phyloP scores from a whole-genome alignment of 129 eudicot species.

The Cynara cardunculus region DNA sequence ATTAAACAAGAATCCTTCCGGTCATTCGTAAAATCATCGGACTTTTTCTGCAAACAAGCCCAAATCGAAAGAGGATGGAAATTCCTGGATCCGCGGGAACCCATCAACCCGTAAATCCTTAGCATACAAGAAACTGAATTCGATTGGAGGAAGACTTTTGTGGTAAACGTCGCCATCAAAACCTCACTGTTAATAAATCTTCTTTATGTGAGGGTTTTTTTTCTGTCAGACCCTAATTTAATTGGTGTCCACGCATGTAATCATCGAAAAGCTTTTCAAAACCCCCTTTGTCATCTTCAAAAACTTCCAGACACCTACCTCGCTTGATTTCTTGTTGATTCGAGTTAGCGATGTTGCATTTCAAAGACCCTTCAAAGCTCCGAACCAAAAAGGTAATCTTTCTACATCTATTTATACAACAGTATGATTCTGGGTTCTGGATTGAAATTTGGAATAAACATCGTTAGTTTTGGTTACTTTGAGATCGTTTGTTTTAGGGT shows the following conservation, averaged over 20 bases:
- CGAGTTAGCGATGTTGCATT: conserved; percentile 44
- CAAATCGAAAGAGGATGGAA: conserved; percentile 8
- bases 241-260: conserved; percentile 1
- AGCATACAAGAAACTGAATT: conserved; percentile 19
- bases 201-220: background rate
- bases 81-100: conserved; percentile 23
- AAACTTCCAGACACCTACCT: background rate
- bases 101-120: conserved; percentile 26
- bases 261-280: background rate
- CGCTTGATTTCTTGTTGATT: background rate
- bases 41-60: background rate
- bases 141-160: conserved; percentile 9
- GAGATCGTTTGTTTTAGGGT: background rate
- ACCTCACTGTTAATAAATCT: background rate
- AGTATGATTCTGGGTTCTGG: background rate
- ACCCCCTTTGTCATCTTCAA: background rate
- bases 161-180: conserved; percentile 28
- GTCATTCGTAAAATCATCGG: background rate
- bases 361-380: conserved; percentile 43
- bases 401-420: background rate
- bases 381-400: conserved; percentile 58
- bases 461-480: background rate
- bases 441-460: background rate
- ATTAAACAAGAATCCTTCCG: too few relatives aligned
- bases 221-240: conserved; percentile 12